phyloP scores from a whole-genome alignment of 2,329 filamentous ascomycete species.

The Arthroderma sp. region DNA sequence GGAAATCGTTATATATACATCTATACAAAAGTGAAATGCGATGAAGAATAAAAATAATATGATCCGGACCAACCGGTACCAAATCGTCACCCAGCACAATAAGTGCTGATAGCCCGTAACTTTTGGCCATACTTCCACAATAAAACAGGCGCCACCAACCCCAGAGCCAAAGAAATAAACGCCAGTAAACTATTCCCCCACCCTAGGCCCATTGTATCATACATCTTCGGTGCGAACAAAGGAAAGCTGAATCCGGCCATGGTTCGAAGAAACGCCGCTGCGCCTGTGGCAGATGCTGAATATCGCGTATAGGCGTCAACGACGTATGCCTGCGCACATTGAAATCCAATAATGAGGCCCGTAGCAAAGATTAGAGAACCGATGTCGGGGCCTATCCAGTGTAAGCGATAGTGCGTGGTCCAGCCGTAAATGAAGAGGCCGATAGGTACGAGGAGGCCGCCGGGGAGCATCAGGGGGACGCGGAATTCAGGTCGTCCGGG shows the following conservation, averaged over 20 bases:
- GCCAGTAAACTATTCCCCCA: conserved; percentile 32
- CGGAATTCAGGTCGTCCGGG: conserved; percentile 33
- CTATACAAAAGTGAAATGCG: too few species aligned
- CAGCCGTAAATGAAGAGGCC: conserved; percentile 48
- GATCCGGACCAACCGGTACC: background rate
- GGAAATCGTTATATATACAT: too few species aligned
- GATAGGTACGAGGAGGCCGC: conserved; percentile 40
- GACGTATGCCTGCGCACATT: conserved; percentile 37
- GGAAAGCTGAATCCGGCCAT: conserved; percentile 39
- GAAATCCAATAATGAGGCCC: conserved; percentile 6
- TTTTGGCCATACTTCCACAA: conserved; percentile 38
- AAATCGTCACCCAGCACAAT: background rate
- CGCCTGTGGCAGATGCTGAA: conserved; percentile 36
- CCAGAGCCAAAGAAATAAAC: conserved; percentile 27
- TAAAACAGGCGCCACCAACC: conserved; percentile 37
- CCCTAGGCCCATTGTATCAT: conserved; percentile 21
- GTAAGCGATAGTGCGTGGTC: conserved; percentile 38
- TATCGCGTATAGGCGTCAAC: conserved; percentile 41
- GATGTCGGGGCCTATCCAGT: conserved; percentile 43
- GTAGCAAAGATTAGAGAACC: conserved; percentile 9
- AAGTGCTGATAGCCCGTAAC: conserved; percentile 14
- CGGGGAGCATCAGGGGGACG: conserved; percentile 43
- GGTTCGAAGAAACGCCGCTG: conserved; percentile 33
- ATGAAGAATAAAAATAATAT: too few species aligned
- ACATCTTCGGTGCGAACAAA: conserved; percentile 33